Evolutionary conservation across 805 yeast species (phyloP).

Genomic region (Yarrowia sp.): DNA sequence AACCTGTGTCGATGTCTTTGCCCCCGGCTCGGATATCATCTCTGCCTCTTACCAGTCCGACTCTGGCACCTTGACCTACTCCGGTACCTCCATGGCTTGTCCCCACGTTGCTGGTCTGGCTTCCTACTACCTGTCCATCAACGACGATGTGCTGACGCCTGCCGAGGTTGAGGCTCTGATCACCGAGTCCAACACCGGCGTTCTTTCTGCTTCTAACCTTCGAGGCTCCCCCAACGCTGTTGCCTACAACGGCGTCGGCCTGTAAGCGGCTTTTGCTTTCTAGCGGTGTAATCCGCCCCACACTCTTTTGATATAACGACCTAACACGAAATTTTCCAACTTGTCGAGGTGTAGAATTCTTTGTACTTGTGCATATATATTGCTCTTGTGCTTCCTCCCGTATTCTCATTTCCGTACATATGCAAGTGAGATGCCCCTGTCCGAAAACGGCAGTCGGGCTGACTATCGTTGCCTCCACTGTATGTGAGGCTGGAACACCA

Average conservation of each 20-base stretch:
- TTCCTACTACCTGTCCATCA: conserved; percentile 53
- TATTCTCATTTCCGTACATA: conserved; percentile 2
- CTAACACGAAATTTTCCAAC: too few relatives aligned
- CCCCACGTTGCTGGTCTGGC: conserved; percentile 94
- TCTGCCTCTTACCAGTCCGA: conserved; percentile 46
- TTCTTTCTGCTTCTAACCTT: background rate
- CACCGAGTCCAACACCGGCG: background rate
- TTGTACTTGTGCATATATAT: too few relatives aligned
- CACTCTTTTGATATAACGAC: background rate
- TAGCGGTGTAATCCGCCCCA: background rate
- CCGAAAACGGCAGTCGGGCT: background rate
- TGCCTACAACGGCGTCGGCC: conserved; percentile 17
- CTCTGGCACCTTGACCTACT: conserved; percentile 36
- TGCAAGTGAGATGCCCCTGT: conserved; percentile 12
- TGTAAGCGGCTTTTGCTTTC: background rate
- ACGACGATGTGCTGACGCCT: background rate
- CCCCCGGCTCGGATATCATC: conserved; percentile 88
- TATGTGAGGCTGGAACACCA: background rate
- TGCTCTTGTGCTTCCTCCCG: background rate
- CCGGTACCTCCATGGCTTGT: conserved; percentile 98
- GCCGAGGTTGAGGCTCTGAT: conserved; percentile 9
- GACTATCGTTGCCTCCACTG: background rate
- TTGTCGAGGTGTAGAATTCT: too few relatives aligned
- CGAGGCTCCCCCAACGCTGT: conserved; percentile 5
- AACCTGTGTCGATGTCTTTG: conserved; percentile 92